Conservation (phyloP, 1,139 yeast species). For the Saccharomyces hybrid region DNA sequence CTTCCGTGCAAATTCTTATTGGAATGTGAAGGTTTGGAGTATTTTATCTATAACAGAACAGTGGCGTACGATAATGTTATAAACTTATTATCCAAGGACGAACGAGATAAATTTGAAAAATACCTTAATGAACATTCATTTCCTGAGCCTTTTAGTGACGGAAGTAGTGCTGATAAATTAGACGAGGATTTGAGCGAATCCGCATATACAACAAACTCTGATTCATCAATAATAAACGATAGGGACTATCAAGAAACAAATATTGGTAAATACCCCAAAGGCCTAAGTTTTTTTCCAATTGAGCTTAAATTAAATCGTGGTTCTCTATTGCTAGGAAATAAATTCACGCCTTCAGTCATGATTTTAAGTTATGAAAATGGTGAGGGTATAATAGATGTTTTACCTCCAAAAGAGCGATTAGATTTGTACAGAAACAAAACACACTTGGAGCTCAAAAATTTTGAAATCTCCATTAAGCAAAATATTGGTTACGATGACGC, state of each 20-base stretch:
- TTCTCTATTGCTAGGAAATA: conserved; percentile 72
- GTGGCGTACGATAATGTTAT: conserved; percentile 65
- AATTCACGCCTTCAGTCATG: conserved; percentile 63
- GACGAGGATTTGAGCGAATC: conserved; percentile 5
- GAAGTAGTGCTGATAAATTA: conserved; percentile 5
- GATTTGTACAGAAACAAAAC: conserved; percentile 44
- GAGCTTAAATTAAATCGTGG: conserved; percentile 55
- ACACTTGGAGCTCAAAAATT: conserved; percentile 15
- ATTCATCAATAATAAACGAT: conserved; percentile 16
- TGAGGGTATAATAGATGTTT: conserved; percentile 54
- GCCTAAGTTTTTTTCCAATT: conserved; percentile 49
- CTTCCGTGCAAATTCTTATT: conserved; percentile 56
- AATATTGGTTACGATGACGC: conserved; percentile 49
- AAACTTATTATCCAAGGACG: conserved; percentile 36
- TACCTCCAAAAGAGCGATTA: conserved; percentile 39
- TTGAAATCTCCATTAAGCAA: conserved; percentile 57
- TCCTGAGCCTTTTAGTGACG: conserved; percentile 11
- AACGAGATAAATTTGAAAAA: conserved; percentile 23
- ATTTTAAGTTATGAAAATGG: conserved; percentile 54
- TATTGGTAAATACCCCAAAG: conserved; percentile 11
- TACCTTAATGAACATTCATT: conserved; percentile 19
- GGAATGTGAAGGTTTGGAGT: conserved; percentile 68
- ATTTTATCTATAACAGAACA: conserved; percentile 73
- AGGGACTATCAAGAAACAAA: conserved; percentile 14
- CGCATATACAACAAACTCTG: conserved; percentile 1